These are phyloP conservation scores for Citrus reticulata DNA, from an alignment of 345 rosid species.

Conservation along the genomic window DNA sequence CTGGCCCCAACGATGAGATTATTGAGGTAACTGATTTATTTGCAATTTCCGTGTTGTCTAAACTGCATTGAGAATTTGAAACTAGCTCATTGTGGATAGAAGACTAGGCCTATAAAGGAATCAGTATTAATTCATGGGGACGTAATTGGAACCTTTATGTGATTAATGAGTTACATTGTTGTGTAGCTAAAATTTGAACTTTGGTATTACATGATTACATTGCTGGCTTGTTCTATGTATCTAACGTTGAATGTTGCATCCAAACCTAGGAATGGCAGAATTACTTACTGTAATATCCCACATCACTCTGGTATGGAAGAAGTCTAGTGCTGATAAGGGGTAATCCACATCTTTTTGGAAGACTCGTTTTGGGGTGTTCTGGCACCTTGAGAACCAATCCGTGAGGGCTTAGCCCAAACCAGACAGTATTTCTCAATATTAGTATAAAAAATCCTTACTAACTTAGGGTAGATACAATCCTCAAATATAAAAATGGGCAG, in stretches of 20 bases:
- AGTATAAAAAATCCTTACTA: no score
- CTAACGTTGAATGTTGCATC: not conserved
- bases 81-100: not conserved
- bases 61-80: not conserved
- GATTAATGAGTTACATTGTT: not conserved
- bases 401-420: no score
- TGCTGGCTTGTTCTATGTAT: not conserved
- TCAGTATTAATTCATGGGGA: not conserved
- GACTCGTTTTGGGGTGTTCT: no score
- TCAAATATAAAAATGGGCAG: no score
- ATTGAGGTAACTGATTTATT: conserved; percentile 53
- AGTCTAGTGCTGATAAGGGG: no score
- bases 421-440: no score
- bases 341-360: no score
- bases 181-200: not conserved
- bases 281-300: not conserved
- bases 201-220: not conserved
- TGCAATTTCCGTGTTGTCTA: not conserved
- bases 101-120: not conserved
- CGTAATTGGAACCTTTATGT: no score
- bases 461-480: no score
- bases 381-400: no score
- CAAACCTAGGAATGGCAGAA: not conserved
- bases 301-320: no score
- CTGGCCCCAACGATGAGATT: conserved; percentile 59